Base-by-base conservation (phyloP, 306 rosid species). In the Cicer arietinum region DNA sequence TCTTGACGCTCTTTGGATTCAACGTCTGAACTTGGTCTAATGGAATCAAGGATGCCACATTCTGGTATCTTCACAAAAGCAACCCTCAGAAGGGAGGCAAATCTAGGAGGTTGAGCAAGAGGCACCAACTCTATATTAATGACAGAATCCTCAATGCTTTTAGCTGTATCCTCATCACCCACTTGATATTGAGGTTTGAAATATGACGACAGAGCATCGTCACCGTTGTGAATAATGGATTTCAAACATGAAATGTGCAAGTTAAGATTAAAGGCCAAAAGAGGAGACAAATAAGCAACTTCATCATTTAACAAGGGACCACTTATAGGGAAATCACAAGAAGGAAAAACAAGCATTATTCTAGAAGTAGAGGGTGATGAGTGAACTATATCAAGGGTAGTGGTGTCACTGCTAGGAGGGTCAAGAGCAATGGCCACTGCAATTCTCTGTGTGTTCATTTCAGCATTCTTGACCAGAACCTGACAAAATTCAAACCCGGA, bases 41-140 rank as follows among this genome's bases (percentile, higher is more conserved):
- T 79, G 66, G 96, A 83, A 70, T 90, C 93, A 57, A 94, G 96
- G 58, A 82, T 65, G 41, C 97, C 96, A 77, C 90, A 87, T 73
- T 85, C 84, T 0, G 96, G 97, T 60, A 94, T 82, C 90, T 86
- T 94, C 79, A 94, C 95, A 77, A 92, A 94, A 47, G 92, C 86
- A 78, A 83, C 88, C 88, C 96, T 90, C 73, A 92, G 64, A 73
- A 90, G 99, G 1, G 97, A 90, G 63, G 90, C 96, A 82, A 83
- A 87, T 40, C 82, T 85, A 1, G 91, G 96, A 86, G 88, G 74
- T 65, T 78, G 79, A 70, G 16, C 40, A 41, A 84, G 67, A 5
- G 96, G 86, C 67, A 54, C 86, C 79, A 91, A 77, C 79, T 83
- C 90, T 12, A 92, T 51, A 10, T 79, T 61, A 59, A 90, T 80